These are phyloP conservation scores for Exophiala viscosa DNA, from an alignment of 2,329 filamentous ascomycete genomes.

Conservation along the genomic window DNA sequence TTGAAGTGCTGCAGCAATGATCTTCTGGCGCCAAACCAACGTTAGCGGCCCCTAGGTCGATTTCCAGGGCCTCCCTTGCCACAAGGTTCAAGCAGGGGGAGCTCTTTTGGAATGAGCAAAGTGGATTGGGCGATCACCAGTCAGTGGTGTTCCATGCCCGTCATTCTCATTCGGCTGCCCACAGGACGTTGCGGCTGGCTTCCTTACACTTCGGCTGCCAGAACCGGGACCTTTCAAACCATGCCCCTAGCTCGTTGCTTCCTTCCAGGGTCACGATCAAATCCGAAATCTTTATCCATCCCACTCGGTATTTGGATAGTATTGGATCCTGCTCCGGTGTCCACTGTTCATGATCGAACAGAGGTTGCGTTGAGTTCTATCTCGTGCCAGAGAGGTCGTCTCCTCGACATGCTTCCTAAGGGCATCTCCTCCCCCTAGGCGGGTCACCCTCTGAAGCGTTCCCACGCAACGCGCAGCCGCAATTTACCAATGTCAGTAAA, in stretches of 20 bases:
- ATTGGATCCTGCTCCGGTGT: neutral
- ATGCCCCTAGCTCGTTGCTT: conserved; percentile 5
- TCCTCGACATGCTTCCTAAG: neutral
- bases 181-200: conserved; percentile 24
- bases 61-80: conserved; percentile 6
- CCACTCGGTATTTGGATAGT: neutral
- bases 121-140: conserved; percentile 4
- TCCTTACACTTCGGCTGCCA: conserved; percentile 24
- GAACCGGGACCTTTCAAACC: conserved; percentile 19
- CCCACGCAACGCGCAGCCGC: conserved; percentile 21
- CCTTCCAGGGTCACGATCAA: conserved; percentile 18
- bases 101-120: conserved; percentile 16
- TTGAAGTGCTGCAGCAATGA: too few relatives aligned
- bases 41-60: neutral
- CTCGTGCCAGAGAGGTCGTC: conserved; percentile 6
- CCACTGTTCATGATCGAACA: neutral
- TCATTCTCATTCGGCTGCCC: conserved; percentile 22
- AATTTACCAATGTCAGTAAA: conserved; percentile 14
- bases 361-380: conserved; percentile 9
- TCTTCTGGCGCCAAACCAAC: neutral
- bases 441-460: conserved; percentile 7
- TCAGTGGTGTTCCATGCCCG: conserved; percentile 11
- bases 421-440: conserved; percentile 5
- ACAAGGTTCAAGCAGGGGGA: conserved; percentile 9
- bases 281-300: conserved; percentile 14